These are phyloP conservation scores for Haplosporangium gracile DNA, from an alignment of 192 early-diverging fungal species.

Conservation along the genomic window DNA sequence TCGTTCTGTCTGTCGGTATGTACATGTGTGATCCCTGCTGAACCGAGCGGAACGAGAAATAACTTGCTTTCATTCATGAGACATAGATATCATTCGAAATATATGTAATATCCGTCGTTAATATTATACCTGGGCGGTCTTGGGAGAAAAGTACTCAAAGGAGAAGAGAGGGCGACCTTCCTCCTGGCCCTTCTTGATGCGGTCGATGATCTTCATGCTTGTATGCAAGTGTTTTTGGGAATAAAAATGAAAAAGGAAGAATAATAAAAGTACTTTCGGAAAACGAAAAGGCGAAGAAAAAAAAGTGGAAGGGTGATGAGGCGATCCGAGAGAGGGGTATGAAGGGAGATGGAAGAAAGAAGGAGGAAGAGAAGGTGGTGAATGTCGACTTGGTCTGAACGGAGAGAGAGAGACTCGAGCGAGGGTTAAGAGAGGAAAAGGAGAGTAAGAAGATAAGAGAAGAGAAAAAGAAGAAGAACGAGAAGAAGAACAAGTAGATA, in stretches of 20 bases:
- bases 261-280: neutral
- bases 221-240: neutral
- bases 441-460: neutral
- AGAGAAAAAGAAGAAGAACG: neutral
- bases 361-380: neutral
- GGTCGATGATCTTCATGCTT: slow-evolving; percentile 82
- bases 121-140: slow-evolving; percentile 77
- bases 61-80: too few species aligned
- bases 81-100: neutral
- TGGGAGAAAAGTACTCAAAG: slow-evolving; percentile 99
- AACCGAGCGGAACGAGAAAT: neutral
- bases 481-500: neutral
- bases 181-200: slow-evolving; percentile 75
- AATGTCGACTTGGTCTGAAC: neutral
- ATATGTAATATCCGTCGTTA: neutral
- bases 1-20: neutral
- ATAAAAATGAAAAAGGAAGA: neutral
- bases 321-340: too few species aligned
- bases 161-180: slow-evolving; percentile 85
- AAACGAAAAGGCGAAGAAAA: neutral
- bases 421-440: neutral
- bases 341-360: too few species aligned
- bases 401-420: neutral
- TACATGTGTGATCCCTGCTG: neutral
- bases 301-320: neutral